Evolutionary conservation across 257 asterid genomes (phyloP), one percentile per base, ranked within the genome.

Genomic region (Craterostigma plantagineum): DNA sequence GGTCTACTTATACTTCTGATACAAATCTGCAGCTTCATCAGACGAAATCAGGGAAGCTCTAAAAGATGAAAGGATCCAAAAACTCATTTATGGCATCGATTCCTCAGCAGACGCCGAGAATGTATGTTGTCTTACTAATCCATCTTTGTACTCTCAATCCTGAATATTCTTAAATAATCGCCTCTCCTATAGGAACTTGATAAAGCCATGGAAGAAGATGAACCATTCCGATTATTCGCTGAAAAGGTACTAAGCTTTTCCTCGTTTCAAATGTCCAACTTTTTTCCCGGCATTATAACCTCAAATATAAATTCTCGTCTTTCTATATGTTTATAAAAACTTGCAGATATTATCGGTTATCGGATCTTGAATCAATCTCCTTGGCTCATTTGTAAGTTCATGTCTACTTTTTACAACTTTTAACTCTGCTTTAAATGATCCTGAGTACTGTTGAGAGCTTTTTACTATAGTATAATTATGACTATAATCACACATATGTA

Each of bases 121-220:
- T 33, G 92, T 66, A 63, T 62, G 85, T 60, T 16, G 11, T 34
- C 14, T 34, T 7, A 16, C 11, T 43, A 23, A n/a, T n/a, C n/a
- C n/a, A 11, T 18, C 4, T 8, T 16, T 43, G 48, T 17, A 14
- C 7, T 3, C 17, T 43, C 7, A n/a, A n/a, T 16, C 30, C 33
- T 53, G 30, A 23, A 23, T 23, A 23, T 2, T 23, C 30, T 23
- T 23, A 23, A 23, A 23, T 23, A 23, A 23, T 52, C 27, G 49
- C 35, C 8, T 23, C 45, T 54, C 33, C 16, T 3, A 16, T 47
- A 72, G 83, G 83, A 69, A 54, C 74, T 77, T 11, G 71, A 54
- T 39, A 73, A 62, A 54, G 79, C 76, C 63, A 77, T 77, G 91
- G 65, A 61, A 40, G n/a, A n/a, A n/a, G 64, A 54, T 14, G 81